Percentiles rank a stretch among this genome's conserved stretches.
Conservation (phyloP, 169 alveolate species). For the Theileria sp. region DNA sequence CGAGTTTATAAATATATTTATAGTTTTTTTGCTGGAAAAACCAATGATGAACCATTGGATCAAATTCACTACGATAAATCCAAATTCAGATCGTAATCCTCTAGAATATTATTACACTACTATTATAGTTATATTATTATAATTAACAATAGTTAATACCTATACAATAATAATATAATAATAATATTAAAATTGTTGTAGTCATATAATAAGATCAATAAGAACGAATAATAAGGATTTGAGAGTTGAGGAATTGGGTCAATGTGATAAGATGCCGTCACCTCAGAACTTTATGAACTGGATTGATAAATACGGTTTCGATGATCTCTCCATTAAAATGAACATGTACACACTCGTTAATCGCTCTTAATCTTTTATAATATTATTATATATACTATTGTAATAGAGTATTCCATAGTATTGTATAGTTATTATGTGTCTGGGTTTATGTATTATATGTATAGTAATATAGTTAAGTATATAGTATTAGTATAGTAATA, state of each 20-base stretch:
- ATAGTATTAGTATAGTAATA: no score
- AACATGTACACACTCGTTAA: conserved; percentile 42
- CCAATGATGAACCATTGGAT: neutral
- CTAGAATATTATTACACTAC: no score
- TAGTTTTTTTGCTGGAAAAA: neutral
- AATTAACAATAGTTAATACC: neutral
- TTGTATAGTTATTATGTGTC: no score
- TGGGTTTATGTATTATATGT: no score
- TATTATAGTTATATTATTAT: no score
- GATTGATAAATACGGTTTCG: conserved; percentile 50
- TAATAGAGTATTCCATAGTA: no score
- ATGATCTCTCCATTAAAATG: conserved; percentile 57
- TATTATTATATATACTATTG: no score
- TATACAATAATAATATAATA: no score
- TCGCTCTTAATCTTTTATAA: neutral
- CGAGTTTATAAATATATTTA: neutral
- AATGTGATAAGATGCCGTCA: conserved; percentile 1
- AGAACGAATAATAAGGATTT: neutral
- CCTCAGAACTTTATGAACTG: conserved; percentile 35
- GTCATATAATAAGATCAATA: conserved; percentile 24
- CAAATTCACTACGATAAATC: neutral
- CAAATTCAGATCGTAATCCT: neutral
- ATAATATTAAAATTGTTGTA: conserved; percentile 7
- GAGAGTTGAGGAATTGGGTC: neutral
- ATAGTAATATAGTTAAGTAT: no score